phyloP scores from a whole-genome alignment of 208 protist genomes.

The Crithidia bombi region DNA sequence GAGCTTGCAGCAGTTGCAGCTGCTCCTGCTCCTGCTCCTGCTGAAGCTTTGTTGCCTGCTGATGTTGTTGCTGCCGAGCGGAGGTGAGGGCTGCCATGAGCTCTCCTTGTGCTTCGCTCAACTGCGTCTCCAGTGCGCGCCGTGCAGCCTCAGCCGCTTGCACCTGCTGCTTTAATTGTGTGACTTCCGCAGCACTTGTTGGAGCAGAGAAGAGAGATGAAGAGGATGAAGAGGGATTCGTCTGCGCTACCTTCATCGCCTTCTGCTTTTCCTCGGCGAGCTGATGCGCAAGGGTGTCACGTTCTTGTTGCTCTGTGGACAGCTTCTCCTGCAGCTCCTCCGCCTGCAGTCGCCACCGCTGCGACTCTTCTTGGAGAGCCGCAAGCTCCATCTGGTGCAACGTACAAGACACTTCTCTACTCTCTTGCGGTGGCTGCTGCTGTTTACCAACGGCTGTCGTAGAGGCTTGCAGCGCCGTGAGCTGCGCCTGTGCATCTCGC shows the following conservation, averaged over 20 bases:
- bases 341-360: slow-evolving; percentile 28
- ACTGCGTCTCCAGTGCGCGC: slow-evolving; percentile 6
- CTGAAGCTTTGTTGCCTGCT: neutral
- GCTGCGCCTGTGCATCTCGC: neutral
- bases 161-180: slow-evolving; percentile 12
- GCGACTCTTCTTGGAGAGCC: slow-evolving; percentile 37
- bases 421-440: slow-evolving; percentile 3
- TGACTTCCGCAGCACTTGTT: neutral
- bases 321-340: slow-evolving; percentile 24
- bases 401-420: neutral
- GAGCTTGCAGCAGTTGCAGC: neutral
- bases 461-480: neutral
- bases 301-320: neutral
- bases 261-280: neutral
- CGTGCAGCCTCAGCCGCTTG: slow-evolving; percentile 7
- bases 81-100: neutral
- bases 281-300: neutral
- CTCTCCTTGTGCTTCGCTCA: slow-evolving; percentile 17
- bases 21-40: slow-evolving; percentile 5
- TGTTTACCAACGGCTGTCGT: neutral
- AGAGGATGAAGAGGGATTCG: neutral
- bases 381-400: slow-evolving; percentile 5
- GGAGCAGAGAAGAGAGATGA: neutral
- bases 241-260: neutral
- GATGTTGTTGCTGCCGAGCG: no score